Evolutionary conservation across 257 asterid species (phyloP), one percentile per base, ranked within the genome.

Genomic region (Solanum okadae): DNA sequence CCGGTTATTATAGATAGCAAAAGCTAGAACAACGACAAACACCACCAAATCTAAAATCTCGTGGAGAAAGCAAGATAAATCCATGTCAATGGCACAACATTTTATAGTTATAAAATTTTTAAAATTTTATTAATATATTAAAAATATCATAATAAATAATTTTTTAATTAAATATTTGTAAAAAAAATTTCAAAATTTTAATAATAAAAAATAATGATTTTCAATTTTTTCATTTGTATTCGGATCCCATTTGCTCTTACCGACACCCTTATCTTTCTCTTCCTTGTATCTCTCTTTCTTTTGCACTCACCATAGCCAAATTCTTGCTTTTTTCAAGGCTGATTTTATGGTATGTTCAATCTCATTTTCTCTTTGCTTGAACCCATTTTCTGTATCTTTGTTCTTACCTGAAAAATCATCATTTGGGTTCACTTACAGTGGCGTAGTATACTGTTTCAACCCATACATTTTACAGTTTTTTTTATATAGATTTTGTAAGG

Each of bases 261-360:
- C 79, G 79, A 72, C 79, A 72, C 44, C 78, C 44, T 72, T 72
- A 16, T 72, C 79, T 72, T 22, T 31, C 79, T 72, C 79, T 35
- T 72, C 44, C 42, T 33, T 72, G 25, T 18, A 12, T 68, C 38
- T 70, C 78, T 16, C 79, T 72, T 15, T 15, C 37, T 70, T 25
- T 68, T 33, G 25, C 42, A 8, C 4, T 72, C 42, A 18, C 44
- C 25, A 18, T 72, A 72, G 42, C 79, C 79, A 72, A 33, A 33
- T 33, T 33, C 40, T 72, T 72, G 4, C 79, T 31, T 72, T 72
- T 72, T 18, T 33, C 42, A 72, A 33, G n/a, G 79, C 79, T 72
- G 13, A 72, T 16, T 33, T 72, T 37, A 72, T 72, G 79, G 79
- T 72, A 72, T 33, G 38, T 31, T 31, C n/a, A 71, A 68, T 68